Evolutionary conservation across 345 rosid genomes (phyloP).

Genomic region (Turnera subulata): DNA sequence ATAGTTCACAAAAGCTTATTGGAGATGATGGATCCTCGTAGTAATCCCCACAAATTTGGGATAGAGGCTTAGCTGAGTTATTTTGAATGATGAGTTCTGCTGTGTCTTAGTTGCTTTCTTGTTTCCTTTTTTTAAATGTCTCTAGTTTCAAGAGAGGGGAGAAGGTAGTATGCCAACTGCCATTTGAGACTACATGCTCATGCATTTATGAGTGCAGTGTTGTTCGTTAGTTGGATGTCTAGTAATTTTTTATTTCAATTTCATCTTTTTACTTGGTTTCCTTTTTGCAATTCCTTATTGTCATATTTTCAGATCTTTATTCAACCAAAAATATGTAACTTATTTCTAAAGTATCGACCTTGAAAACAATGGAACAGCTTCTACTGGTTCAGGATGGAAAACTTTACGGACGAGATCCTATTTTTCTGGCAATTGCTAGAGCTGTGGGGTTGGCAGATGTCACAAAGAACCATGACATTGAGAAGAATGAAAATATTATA

Average conservation of each 20-base stretch:
- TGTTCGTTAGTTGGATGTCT: not conserved
- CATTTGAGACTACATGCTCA: too few relatives aligned
- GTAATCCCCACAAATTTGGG: too few relatives aligned
- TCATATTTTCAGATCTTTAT: conserved; percentile 9
- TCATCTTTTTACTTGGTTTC: not conserved
- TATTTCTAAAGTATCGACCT: not conserved
- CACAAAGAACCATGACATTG: conserved; percentile 57
- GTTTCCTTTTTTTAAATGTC: too few relatives aligned
- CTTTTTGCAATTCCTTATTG: not conserved
- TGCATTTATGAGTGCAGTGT: not conserved
- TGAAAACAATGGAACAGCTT: conserved; percentile 45
- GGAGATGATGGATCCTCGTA: too few relatives aligned
- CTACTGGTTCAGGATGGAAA: conserved; percentile 96
- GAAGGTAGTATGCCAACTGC: too few relatives aligned
- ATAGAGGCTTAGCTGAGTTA: too few relatives aligned
- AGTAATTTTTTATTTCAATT: not conserved
- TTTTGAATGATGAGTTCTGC: too few relatives aligned
- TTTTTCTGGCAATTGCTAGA: conserved; percentile 61
- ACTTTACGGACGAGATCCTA: conserved; percentile 81
- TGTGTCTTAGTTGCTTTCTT: too few relatives aligned
- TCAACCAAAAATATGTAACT: not conserved
- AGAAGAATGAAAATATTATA: conserved; percentile 61
- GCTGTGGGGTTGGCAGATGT: conserved; percentile 70
- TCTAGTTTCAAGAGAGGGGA: too few relatives aligned
- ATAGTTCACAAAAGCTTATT: too few relatives aligned